Conservation (phyloP, 164 flowering plant genomes). For the Berberis vulgaris region DNA sequence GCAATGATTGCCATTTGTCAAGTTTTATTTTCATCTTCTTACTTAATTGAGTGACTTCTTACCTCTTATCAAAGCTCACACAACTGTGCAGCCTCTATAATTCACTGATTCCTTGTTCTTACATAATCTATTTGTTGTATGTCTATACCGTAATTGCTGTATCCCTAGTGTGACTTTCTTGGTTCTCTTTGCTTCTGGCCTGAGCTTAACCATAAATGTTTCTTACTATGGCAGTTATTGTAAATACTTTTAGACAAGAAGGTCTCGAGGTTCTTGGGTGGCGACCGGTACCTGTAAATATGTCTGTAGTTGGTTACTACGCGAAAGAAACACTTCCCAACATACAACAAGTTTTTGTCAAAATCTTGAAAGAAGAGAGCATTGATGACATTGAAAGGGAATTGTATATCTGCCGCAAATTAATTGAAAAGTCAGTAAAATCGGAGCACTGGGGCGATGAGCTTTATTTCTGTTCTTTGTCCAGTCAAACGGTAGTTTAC, state of each 20-base stretch:
- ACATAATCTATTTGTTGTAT: no score
- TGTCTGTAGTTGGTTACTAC: slow-evolving; percentile 69
- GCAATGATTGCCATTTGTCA: no score
- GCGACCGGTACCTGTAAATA: slow-evolving; percentile 90
- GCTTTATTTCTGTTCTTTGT: slow-evolving; percentile 89
- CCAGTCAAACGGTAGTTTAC: slow-evolving; percentile 94
- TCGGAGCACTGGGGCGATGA: slow-evolving; percentile 79
- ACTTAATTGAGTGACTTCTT: no score
- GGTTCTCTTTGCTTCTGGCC: background rate
- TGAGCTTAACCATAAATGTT: background rate
- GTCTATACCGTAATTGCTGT: no score
- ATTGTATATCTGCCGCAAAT: slow-evolving; percentile 80
- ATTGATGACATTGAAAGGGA: slow-evolving; percentile 93
- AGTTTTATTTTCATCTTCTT: no score
- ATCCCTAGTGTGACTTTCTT: background rate
- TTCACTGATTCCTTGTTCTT: no score
- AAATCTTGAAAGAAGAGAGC: slow-evolving; percentile 61
- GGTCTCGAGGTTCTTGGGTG: slow-evolving; percentile 99
- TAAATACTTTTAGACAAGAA: slow-evolving; percentile 62
- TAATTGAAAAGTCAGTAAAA: slow-evolving; percentile 64
- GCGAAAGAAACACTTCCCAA: slow-evolving; percentile 92
- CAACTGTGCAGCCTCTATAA: no score
- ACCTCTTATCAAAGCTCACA: no score
- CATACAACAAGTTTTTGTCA: slow-evolving; percentile 88
- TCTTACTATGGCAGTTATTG: slow-evolving; percentile 52